Base-by-base conservation (phyloP, 2,329 filamentous ascomycete genomes). In the Acephala macrosclerotiorum region DNA sequence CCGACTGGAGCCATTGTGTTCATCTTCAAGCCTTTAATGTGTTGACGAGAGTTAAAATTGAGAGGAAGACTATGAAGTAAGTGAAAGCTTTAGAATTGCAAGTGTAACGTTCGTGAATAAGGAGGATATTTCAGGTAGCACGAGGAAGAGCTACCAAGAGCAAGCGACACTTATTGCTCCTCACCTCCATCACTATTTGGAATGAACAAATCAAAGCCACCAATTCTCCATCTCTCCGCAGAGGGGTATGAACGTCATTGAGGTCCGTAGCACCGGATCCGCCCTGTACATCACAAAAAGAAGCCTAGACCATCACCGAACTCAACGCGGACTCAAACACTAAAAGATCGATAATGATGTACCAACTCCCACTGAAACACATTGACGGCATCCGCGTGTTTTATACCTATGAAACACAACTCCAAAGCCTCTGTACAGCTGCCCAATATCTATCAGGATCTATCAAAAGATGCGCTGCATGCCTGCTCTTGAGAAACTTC, bases 391-490 rank as follows among this genome's bases (percentile, higher is more conserved):
- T 42, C 18, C 47, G 2, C 11, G n/a, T 29, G 14, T 14, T 42
- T 42, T 49, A 3, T 25, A 18, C 49, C 63, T 58, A 67, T 42
- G 59, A 64, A 42, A 64, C 66, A 40, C 40, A 64, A 22, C 45
- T 35, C 74, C 74, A 76, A 12, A 74, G 55, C 18, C 56, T 66
- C 60, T 66, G 22, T 59, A 75, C 70, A 60, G 67, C 61, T 20
- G 3, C 58, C 72, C 72, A 74, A 68, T 75, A 75, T 42, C 68
- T 64, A 42, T 64, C 59, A 12, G 59, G 53, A 66, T 72, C 69
- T 18, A 40, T 45, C 20, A 71, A 45, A 60, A 72, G 63, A 69
- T 72, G 72, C 6, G 65, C 70, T 33, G 63, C 70, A 71, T 75
- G 73, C 3, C 65, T 62, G 59, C 60, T 74, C 4, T 58, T 63